A percentile compares a stretch with the other conserved stretches of the same genome.
Evolutionary conservation across 1,139 yeast genomes (phyloP).

Genomic region (Starmera stellimalicola): DNA sequence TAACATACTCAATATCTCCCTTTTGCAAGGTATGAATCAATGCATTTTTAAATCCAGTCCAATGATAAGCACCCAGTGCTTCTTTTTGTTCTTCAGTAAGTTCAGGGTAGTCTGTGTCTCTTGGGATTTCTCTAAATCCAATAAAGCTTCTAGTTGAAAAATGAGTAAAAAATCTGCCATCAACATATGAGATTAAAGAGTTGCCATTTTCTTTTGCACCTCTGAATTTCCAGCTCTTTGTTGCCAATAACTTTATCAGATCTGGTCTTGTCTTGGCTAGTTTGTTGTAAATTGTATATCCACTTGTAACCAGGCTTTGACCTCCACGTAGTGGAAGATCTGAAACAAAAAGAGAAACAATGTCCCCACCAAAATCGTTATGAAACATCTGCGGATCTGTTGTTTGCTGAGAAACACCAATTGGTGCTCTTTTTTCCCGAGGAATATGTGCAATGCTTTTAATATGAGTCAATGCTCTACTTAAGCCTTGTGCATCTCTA

Average conservation of each 20-base stretch:
- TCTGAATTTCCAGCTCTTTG: slow-evolving; percentile 1
- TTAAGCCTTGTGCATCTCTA: slow-evolving; percentile 4
- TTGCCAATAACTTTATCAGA: background rate
- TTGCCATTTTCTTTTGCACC: slow-evolving; percentile 1
- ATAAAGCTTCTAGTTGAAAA: slow-evolving; percentile 4
- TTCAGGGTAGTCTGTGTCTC: slow-evolving; percentile 1
- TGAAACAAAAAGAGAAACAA: slow-evolving; percentile 3
- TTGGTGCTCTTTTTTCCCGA: slow-evolving; percentile 3
- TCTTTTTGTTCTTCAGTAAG: slow-evolving; percentile 1
- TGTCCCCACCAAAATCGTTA: slow-evolving; percentile 5
- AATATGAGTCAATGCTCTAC: slow-evolving; percentile 5
- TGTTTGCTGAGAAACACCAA: slow-evolving; percentile 5
- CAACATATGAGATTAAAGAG: background rate
- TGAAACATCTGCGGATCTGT: slow-evolving; percentile 6
- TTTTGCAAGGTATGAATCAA: slow-evolving; percentile 3
- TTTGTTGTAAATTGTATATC: slow-evolving; percentile 3
- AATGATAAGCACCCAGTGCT: slow-evolving; percentile 4
- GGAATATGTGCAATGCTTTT: slow-evolving; percentile 4
- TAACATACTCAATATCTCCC: slow-evolving; percentile 5
- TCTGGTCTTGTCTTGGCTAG: slow-evolving; percentile 3
- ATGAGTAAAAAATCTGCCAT: background rate
- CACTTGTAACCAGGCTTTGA: slow-evolving; percentile 2
- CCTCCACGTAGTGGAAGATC: slow-evolving; percentile 2
- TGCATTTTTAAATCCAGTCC: slow-evolving; percentile 4
- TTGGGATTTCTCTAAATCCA: slow-evolving; percentile 3